Percentiles rank a stretch among this genome's conserved stretches.
Evolutionary conservation across 768 basidiomycete genomes (phyloP).

Genomic region (Lactarius quietus): DNA sequence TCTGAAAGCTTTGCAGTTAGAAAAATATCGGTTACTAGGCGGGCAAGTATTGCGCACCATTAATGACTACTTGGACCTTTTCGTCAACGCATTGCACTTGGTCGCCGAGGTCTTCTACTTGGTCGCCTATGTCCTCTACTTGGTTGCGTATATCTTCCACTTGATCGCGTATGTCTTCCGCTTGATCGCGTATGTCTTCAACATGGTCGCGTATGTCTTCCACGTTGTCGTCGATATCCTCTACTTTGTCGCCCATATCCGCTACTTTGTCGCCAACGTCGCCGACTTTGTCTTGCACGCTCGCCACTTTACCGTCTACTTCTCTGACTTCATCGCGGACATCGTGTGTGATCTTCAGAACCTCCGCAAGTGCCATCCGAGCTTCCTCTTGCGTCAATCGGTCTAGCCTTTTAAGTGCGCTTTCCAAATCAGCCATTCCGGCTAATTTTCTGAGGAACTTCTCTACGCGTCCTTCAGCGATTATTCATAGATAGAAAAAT

Average conservation of each 20-base stretch:
- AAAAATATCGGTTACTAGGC: too few species aligned
- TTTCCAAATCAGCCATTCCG: not conserved
- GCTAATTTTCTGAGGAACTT: not conserved
- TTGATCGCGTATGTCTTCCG: not conserved
- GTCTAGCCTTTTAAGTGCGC: not conserved
- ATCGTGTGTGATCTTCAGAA: not conserved
- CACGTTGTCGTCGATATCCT: not conserved
- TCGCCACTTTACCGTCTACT: not conserved
- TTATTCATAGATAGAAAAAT: not conserved
- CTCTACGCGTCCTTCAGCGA: not conserved
- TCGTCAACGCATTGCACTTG: not conserved
- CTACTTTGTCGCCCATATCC: too few species aligned
- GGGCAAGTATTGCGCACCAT: too few species aligned
- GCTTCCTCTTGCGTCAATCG: not conserved
- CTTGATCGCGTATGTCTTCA: too few species aligned
- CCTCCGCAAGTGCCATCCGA: not conserved
- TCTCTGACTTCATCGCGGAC: not conserved
- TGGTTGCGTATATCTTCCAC: too few species aligned
- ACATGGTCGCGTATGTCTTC: too few species aligned
- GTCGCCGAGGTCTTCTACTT: too few species aligned
- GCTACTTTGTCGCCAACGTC: not conserved
- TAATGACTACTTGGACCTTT: not conserved
- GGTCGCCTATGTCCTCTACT: not conserved
- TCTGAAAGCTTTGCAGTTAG: too few species aligned
- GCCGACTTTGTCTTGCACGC: too few species aligned